Evolutionary conservation across 306 rosid genomes (phyloP), one percentile per base, ranked within the genome.

Genomic region (Herpetospermum pedunculosum): DNA sequence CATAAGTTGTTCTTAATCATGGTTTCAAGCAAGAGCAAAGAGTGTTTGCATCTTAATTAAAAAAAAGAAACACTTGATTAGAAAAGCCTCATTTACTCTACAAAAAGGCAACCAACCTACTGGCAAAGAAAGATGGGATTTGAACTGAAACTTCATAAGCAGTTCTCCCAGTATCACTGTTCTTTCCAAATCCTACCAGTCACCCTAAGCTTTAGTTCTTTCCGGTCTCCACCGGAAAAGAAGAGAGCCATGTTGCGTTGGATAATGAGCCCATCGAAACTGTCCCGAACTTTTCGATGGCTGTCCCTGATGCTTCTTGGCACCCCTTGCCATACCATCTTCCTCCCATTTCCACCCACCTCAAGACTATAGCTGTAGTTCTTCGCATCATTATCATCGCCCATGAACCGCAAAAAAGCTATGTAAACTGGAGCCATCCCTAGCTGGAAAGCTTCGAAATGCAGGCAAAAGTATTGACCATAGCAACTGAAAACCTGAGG

Each of bases 101-200:
- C 52, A 75, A 32, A 60, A 75, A 15, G 55, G 41, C 8, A 75
- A 41, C 77, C 65, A 2, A 59, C 43, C 44, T 43, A 44, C 74
- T 28, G 8, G 30, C 43, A 50, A 54, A 26, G 58, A 59, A 59
- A 9, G 57, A 23, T 40, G 7, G n/a, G 46, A 30, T 40, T 34
- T 26, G 64, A 60, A 74, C 68, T 58, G 72, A 73, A 73, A 28
- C 25, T 53, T 74, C 69, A 41, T 21, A 46, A 69, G 62, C 70
- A 75, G 74, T 76, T 50, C 44, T 73, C 12, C 26, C 18, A 26
- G 54, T 6, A 35, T 86, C 84, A 92, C 82, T 84, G 90, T 75
- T 90, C 96, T 78, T 92, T 92, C 96, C 98, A 92, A 35, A 92
- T 92, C 80, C 98, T 90, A 55, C 98, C 95, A 11, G 96, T 92